These are phyloP conservation scores for Alternaria ethzedia DNA, from an alignment of 2,329 filamentous ascomycete genomes.

Conservation along the genomic window DNA sequence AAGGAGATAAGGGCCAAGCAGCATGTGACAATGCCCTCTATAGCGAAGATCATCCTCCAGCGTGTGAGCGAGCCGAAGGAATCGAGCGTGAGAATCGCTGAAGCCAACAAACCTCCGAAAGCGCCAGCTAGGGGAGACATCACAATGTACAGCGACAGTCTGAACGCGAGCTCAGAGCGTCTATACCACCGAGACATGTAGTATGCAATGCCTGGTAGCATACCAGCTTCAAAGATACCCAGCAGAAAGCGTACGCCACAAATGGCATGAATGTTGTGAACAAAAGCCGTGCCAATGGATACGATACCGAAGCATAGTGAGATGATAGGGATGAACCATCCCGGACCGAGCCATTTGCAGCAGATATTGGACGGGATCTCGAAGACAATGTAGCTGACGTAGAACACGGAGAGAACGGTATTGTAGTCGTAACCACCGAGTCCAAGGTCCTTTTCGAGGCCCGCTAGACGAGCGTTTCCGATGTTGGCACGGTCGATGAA, in stretches of 20 bases:
- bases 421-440: conserved; percentile 73
- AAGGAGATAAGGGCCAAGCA: conserved; percentile 66
- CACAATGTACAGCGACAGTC: conserved; percentile 72
- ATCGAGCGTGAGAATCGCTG: conserved; percentile 67
- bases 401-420: conserved; percentile 70
- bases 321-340: conserved; percentile 71
- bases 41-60: conserved; percentile 75
- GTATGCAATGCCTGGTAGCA: conserved; percentile 77
- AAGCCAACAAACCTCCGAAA: conserved; percentile 70
- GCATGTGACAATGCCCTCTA: conserved; percentile 72
- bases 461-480: conserved; percentile 72
- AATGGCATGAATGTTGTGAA: conserved; percentile 59
- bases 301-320: conserved; percentile 68
- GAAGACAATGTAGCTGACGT: conserved; percentile 69
- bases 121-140: conserved; percentile 74
- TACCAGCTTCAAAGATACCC: conserved; percentile 72
- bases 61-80: conserved; percentile 62
- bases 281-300: conserved; percentile 71
- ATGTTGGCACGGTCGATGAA: conserved; percentile 79
- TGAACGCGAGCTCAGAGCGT: conserved; percentile 70
- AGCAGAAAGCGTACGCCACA: conserved; percentile 71
- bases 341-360: conserved; percentile 75
- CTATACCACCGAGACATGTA: conserved; percentile 76
- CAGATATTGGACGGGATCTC: conserved; percentile 69
- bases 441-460: conserved; percentile 66